A percentile compares a stretch with the other conserved stretches of the same genome.
phyloP scores from a whole-genome alignment of 2,329 filamentous ascomycete genomes.

The Lasiodiplodia gonubiensis region DNA sequence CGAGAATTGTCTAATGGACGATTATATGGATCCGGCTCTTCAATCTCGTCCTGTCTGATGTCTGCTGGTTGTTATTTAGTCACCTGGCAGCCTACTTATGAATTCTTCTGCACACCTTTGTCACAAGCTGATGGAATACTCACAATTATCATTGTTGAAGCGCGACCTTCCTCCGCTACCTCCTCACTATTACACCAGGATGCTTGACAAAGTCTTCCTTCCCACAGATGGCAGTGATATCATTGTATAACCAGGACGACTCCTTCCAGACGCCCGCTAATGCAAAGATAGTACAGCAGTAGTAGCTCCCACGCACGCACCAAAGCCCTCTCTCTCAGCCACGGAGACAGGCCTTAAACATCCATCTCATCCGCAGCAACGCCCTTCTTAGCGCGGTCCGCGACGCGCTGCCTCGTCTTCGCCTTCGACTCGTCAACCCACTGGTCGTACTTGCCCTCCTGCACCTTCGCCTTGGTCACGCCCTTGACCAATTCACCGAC shows the following conservation, averaged over 20 bases:
- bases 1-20: too few species aligned
- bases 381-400: constrained; percentile 52
- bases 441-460: constrained; percentile 70
- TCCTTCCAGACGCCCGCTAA: constrained; percentile 14
- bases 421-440: constrained; percentile 75
- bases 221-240: neutral
- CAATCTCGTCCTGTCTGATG: too few species aligned
- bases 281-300: constrained; percentile 6
- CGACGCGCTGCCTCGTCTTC: constrained; percentile 58
- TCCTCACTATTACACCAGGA: neutral
- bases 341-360: neutral
- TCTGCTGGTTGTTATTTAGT: too few species aligned
- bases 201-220: neutral
- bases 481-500: constrained; percentile 88
- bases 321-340: neutral
- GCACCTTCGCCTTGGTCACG: constrained; percentile 76
- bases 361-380: constrained; percentile 40
- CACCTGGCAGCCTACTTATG: too few species aligned
- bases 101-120: too few species aligned
- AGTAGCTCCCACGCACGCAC: neutral
- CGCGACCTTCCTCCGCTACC: neutral
- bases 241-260: constrained; percentile 2
- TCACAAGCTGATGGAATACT: too few species aligned
- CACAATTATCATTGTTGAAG: too few species aligned
- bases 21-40: too few species aligned